Conservation (phyloP, 176 grass and related monocot species). For the Sorghum bicolor region Sorghum_bicolor_NCBIv3 NC_012871.2:16989001-16989500, state of each 20-base stretch:
- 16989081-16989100: neutral
- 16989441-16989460: slow-evolving; percentile 69
- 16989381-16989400: slow-evolving; percentile 55
- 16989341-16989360: slow-evolving; percentile 99
- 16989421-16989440: slow-evolving; percentile 15
- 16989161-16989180: slow-evolving; percentile 97
- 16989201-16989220: slow-evolving; percentile 92
- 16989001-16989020: neutral
- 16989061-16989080: neutral
- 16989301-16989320: slow-evolving; percentile 41
- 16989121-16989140: slow-evolving; percentile 98
- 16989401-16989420: slow-evolving; percentile 15
- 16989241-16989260: slow-evolving; percentile 5
- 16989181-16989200: slow-evolving; percentile 97
- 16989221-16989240: slow-evolving; percentile 23
- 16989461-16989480: slow-evolving; percentile 90
- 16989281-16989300: slow-evolving; percentile 23
- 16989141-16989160: slow-evolving; percentile 98
- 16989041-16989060: neutral
- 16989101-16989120: slow-evolving; percentile 32
- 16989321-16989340: slow-evolving; percentile 95
- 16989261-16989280: neutral
- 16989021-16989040: neutral
- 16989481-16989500: slow-evolving; percentile 98
- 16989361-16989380: slow-evolving; percentile 96